Percentiles rank a stretch among this genome's conserved stretches.
phyloP scores from a whole-genome alignment of 352 stramenopile species.

The Globisporangium paddicum region DNA sequence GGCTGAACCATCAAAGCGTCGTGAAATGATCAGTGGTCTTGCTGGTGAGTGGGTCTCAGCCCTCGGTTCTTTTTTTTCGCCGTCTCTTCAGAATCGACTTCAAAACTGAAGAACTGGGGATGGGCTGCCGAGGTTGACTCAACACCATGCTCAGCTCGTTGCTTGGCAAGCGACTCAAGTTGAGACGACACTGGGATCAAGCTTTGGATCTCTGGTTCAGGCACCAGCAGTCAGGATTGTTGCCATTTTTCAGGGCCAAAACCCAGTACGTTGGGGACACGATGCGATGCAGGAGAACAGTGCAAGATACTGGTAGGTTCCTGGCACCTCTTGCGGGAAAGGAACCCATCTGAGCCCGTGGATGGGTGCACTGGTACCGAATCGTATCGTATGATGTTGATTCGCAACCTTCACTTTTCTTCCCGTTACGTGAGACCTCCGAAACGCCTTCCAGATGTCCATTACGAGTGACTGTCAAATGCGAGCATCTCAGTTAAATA shows the following conservation, averaged over 20 bases:
- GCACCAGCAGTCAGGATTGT: no score
- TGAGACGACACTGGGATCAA: no score
- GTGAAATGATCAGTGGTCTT: background rate
- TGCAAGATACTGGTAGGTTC: no score
- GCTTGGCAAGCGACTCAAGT: no score
- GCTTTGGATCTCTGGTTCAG: no score
- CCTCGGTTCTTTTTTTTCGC: background rate
- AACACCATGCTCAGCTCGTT: no score
- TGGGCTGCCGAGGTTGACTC: background rate
- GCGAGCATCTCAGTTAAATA: background rate
- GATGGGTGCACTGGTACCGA: background rate
- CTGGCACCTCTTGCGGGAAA: background rate
- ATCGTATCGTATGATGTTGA: background rate
- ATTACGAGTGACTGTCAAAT: background rate
- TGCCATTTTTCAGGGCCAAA: no score
- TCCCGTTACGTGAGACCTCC: background rate
- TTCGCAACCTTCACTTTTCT: background rate
- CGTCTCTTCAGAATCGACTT: slow-evolving; percentile 3
- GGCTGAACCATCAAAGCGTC: background rate
- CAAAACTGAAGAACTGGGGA: background rate
- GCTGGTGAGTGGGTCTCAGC: background rate
- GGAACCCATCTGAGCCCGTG: background rate
- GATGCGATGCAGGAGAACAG: no score
- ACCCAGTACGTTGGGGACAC: no score
- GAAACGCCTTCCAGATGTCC: background rate